Evolutionary conservation across 2,329 filamentous ascomycete genomes (phyloP), one percentile per base, ranked within the genome.

Genomic region (Alternaria triticimaculans): DNA sequence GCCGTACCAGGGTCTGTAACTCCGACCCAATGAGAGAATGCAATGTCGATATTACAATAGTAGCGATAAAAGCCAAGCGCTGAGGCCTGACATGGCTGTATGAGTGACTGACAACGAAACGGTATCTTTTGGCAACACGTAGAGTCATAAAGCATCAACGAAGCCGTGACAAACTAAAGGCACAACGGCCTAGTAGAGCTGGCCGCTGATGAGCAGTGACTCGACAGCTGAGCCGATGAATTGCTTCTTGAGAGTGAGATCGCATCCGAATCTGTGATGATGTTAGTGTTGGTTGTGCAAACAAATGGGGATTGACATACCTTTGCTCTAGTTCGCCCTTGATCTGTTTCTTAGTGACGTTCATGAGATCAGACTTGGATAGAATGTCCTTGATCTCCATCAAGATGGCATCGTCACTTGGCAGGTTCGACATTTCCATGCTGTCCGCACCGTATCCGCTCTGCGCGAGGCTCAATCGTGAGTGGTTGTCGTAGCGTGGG

Each of bases 331-430:
- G 84, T 84, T 99, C 96, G 71, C 88, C 83, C 87, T 98, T 98
- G 82, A 99, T 92, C 73, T 92, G 93, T 88, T 99, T 99, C 89
- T 99, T 99, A 70, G 96, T 99, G 46, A 99, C 93, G 5, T 89
- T 94, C 96, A 99, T 99, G 76, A 99, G 83, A 82, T 99, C 96
- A 2, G 94, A 94, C 12, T 92, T 96, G 72, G 90, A 88, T 66
- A 99, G 84, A 67, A 99, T 97, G 76, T 97, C 94, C 55, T 96
- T 88, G 73, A 99, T 99, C 85, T 99, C 96, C 0, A 93, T 90
- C 66, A 99, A 84, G 54, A 99, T 85, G 11, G 93, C 91, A 76
- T 99, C 96, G 72, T 99, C 96, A 65, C 87, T 92, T 0, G 96
- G 96, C 76, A 97, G 82, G 73, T 92, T 91, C 7, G 88, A 80